Conservation (phyloP, 1,284 basidiomycete species). For the Veloboletus limbatus region DNA sequence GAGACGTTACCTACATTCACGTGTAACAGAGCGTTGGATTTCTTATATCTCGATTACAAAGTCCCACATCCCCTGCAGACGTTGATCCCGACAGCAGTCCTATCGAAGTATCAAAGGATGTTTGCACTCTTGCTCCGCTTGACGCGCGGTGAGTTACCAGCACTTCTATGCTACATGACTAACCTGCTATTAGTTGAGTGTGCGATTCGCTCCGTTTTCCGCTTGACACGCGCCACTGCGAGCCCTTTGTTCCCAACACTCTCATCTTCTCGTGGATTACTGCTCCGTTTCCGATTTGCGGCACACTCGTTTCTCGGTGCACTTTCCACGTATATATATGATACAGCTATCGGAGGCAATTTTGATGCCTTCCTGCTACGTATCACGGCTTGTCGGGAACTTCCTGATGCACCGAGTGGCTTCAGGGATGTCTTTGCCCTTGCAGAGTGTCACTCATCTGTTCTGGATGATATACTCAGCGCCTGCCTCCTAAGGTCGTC, state of each 20-base stretch:
- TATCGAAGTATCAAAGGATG: conserved; percentile 82
- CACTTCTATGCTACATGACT: conserved; percentile 1
- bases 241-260: conserved; percentile 61
- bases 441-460: conserved; percentile 62
- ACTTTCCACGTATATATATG: conserved; percentile 69
- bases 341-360: conserved; percentile 73
- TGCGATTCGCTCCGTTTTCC: conserved; percentile 64
- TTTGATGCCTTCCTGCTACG: conserved; percentile 64
- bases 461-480: conserved; percentile 74
- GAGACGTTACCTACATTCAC: conserved; percentile 55
- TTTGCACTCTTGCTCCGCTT: conserved; percentile 78
- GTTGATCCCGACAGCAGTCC: conserved; percentile 63
- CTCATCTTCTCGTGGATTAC: conserved; percentile 46
- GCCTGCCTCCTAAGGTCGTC: conserved; percentile 75
- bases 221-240: conserved; percentile 47
- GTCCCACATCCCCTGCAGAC: conserved; percentile 70
- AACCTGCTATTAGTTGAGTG: conserved; percentile 56
- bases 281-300: conserved; percentile 70
- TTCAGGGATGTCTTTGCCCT: conserved; percentile 78
- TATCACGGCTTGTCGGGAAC: conserved; percentile 34
- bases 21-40: conserved; percentile 70
- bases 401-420: conserved; percentile 15
- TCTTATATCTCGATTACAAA: conserved; percentile 83
- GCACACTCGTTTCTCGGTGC: conserved; percentile 66
- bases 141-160: conserved; percentile 55